A percentile compares a stretch with the other conserved stretches of the same genome.
Evolutionary conservation across 768 basidiomycete species (phyloP).

Genomic region (Russula foetens): DNA sequence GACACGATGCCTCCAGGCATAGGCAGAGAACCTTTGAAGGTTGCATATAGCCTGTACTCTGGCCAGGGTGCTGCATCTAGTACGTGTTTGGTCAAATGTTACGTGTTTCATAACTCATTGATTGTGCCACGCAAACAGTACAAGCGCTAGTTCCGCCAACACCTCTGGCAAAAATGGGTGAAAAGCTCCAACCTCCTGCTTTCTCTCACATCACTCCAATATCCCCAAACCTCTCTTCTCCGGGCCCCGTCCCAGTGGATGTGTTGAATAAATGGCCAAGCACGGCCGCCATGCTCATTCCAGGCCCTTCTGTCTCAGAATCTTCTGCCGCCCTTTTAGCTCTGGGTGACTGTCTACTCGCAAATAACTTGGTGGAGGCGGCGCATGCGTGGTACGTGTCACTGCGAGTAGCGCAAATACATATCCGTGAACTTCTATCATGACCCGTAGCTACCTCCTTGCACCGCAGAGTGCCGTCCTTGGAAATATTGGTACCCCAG

Average conservation of each 20-base stretch:
- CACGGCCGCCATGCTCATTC: constrained; percentile 74
- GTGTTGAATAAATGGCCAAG: constrained; percentile 77
- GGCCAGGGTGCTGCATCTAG: constrained; percentile 75
- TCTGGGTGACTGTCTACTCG: constrained; percentile 74
- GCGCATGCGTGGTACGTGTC: constrained; percentile 81
- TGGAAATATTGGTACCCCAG: constrained; percentile 58
- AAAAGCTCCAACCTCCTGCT: constrained; percentile 9
- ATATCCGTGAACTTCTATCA: not conserved
- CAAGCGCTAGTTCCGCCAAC: constrained; percentile 10
- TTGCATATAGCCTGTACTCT: constrained; percentile 76
- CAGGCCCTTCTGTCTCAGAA: constrained; percentile 59
- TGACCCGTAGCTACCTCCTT: constrained; percentile 61
- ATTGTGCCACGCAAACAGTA: not conserved
- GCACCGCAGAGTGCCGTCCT: constrained; percentile 74
- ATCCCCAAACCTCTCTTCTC: constrained; percentile 52
- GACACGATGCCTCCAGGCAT: constrained; percentile 27
- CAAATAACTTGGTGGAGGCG: constrained; percentile 69
- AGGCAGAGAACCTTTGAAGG: constrained; percentile 66
- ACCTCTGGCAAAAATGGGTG: constrained; percentile 9
- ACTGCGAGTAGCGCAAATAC: not conserved
- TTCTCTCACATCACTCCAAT: constrained; percentile 38
- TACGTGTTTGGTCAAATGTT: constrained; percentile 30
- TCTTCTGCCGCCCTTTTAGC: constrained; percentile 69
- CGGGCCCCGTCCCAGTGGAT: constrained; percentile 47
- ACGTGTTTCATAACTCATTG: not conserved